phyloP scores from a whole-genome alignment of 768 basidiomycete species.

The Hydnomerulius pinastri region DNA sequence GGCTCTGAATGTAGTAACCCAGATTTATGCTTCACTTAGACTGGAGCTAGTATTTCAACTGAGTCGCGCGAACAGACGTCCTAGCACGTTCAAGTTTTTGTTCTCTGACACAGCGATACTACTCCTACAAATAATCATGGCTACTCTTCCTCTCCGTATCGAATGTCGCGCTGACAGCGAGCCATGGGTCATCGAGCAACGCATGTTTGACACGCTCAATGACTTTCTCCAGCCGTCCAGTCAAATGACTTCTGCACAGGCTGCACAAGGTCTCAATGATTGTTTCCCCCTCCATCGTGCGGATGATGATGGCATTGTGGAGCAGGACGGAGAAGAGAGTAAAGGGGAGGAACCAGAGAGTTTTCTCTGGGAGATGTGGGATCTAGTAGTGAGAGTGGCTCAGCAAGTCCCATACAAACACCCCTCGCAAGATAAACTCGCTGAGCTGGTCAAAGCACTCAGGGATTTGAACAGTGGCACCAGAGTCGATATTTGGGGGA shows the following conservation, averaged over 20 bases:
- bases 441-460: not conserved
- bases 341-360: not conserved
- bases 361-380: not conserved
- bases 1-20: too few species aligned
- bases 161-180: not conserved
- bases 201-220: not conserved
- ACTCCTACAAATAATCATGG: not conserved
- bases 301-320: too few species aligned
- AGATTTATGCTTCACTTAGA: too few species aligned
- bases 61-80: too few species aligned
- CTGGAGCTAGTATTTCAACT: too few species aligned
- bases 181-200: not conserved
- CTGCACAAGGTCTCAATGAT: not conserved
- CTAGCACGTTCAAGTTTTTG: too few species aligned
- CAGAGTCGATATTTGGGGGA: not conserved
- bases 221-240: not conserved
- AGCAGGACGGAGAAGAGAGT: not conserved
- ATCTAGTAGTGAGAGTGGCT: not conserved
- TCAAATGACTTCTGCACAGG: not conserved
- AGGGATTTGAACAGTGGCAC: not conserved
- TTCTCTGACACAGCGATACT: too few species aligned
- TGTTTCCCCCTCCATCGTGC: not conserved
- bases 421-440: not conserved
- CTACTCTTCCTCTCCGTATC: not conserved
- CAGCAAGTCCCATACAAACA: not conserved